Evolutionary conservation across 2,329 filamentous ascomycete genomes (phyloP).

Genomic region (Mycosphaerella arachidis): DNA sequence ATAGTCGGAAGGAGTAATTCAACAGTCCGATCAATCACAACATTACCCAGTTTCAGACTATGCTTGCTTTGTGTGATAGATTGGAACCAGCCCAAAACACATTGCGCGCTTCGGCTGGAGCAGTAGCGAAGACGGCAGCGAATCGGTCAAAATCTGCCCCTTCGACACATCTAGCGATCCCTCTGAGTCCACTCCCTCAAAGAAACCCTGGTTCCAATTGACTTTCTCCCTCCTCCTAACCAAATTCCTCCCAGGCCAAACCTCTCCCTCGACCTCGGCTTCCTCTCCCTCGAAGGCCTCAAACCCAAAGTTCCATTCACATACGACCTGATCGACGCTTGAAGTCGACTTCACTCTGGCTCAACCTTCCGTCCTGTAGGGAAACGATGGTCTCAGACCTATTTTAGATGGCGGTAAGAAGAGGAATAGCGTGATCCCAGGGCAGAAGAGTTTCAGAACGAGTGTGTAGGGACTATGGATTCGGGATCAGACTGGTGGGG

Average conservation of each 20-base stretch:
- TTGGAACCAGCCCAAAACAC: constrained; percentile 25
- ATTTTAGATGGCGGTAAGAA: constrained; percentile 4
- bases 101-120: constrained; percentile 22
- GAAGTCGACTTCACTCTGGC: constrained; percentile 14
- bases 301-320: constrained; percentile 7
- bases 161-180: constrained; percentile 11
- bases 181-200: constrained; percentile 2
- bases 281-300: constrained; percentile 6
- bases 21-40: no score
- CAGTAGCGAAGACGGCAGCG: constrained; percentile 8
- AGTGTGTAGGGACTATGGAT: constrained; percentile 10
- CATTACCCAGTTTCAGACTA: no score
- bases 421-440: constrained; percentile 15
- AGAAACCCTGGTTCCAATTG: constrained; percentile 19
- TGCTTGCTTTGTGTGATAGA: constrained; percentile 7
- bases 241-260: no score
- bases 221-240: constrained; percentile 13
- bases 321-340: constrained; percentile 13
- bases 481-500: constrained; percentile 12
- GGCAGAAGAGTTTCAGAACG: constrained; percentile 10
- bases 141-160: constrained; percentile 19
- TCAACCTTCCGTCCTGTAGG: constrained; percentile 15
- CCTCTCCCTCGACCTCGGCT: neutral
- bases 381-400: constrained; percentile 12
- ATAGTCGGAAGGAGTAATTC: constrained; percentile 9